Base-by-base conservation (phyloP, 371 early-diverging fungal genomes). In the Apophysomyces ossiformis region DNA sequence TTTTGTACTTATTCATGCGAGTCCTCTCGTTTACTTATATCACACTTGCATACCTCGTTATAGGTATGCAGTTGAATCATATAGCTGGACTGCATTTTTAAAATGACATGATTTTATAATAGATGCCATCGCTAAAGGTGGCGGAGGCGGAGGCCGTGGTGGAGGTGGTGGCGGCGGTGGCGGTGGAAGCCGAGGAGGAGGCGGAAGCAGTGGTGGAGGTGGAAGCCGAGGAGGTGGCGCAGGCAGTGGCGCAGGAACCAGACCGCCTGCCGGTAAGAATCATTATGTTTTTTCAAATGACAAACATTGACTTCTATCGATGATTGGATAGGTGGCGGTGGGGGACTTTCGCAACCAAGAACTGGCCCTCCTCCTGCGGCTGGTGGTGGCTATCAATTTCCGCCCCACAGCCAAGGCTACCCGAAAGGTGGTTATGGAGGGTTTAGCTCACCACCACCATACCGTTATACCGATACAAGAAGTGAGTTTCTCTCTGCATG, bases 401-500 rank as follows among this genome's bases (percentile, higher is more conserved):
- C 70, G n/a, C 15, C 68, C 26, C 57, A 63, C 21, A 69, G 70
- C 35, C 46, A 16, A 41, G 65, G 66, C 4, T 74, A 63, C 37
- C 21, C 74, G 2, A 72, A 72, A 60, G 83, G 83, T n/a, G 80
- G 80, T 5, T 73, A 64, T 58, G 83, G 83, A 32, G 57, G 50
- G 16, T 74, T 72, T 63, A 57, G 41, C 50, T 44, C 58, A 0
- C 63, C 70, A n/a, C 68, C 71, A 1, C 69, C 69, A 1, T 43
- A 56, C 9, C 36, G 46, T 2, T 78, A 75, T 64, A 15, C 69
- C 0, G 64, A 60, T 5, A 74, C 76, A 38, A 61, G 75, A 77
- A 47, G 77, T 78, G 75, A 54, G 67, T n/a, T 9, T 21, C n/a
- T 13, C 16, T 6, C 46, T 6, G 16, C 16, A 18, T 13, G 0